Evolutionary conservation across 2,329 filamentous ascomycete genomes (phyloP).

Genomic region (Boeremia lycopersici): DNA sequence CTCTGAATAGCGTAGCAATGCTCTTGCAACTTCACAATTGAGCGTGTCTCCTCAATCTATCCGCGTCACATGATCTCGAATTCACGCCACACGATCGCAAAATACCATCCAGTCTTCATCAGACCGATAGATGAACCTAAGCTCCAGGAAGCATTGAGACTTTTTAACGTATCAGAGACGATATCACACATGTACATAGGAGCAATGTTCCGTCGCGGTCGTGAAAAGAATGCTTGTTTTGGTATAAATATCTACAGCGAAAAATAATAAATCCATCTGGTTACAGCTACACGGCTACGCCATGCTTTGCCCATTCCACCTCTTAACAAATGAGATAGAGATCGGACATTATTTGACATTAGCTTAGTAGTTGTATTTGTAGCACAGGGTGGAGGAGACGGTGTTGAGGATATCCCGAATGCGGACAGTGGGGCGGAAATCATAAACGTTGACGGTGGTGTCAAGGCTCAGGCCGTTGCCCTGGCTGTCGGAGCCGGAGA

Average conservation of each 20-base stretch:
- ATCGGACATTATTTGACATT: background rate
- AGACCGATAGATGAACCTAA: no score
- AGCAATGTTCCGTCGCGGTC: background rate
- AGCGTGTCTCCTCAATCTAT: no score
- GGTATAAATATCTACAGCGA: slow-evolving; percentile 8
- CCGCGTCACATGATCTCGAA: no score
- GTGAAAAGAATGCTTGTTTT: background rate
- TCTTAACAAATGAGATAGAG: background rate
- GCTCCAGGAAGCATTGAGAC: no score
- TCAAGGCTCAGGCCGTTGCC: slow-evolving; percentile 36
- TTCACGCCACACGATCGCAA: no score
- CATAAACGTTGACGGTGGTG: slow-evolving; percentile 35
- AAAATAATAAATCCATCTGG: background rate
- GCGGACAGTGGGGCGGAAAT: slow-evolving; percentile 33
- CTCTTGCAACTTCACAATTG: no score
- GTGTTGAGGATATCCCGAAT: slow-evolving; percentile 43
- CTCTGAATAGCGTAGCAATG: no score
- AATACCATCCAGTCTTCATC: no score
- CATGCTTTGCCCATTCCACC: background rate
- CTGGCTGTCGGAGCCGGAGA: slow-evolving; percentile 49
- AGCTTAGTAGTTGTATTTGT: slow-evolving; percentile 45
- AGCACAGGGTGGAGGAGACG: slow-evolving; percentile 33
- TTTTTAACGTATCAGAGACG: no score
- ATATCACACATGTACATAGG: background rate
- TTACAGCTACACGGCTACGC: background rate